phyloP scores from a whole-genome alignment of 768 basidiomycete species.

The Suillus hirtellus region DNA sequence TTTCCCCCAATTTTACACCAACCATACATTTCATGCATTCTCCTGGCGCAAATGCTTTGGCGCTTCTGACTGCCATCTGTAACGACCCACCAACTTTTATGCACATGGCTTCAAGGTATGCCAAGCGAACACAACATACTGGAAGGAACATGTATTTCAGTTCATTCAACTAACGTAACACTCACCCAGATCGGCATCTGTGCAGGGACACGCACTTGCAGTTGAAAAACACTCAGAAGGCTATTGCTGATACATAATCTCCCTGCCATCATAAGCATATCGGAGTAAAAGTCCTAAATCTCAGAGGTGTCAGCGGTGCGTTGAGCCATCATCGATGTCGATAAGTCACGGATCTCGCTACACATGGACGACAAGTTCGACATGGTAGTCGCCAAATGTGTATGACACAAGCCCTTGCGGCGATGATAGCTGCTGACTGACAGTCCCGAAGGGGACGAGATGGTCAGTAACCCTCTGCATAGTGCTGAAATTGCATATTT shows the following conservation, averaged over 20 bases:
- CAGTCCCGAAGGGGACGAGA: background rate
- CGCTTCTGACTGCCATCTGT: background rate
- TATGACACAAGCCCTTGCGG: background rate
- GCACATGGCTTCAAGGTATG: background rate
- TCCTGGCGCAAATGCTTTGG: background rate
- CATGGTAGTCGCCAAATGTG: background rate
- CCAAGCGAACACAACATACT: background rate
- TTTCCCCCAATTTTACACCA: background rate
- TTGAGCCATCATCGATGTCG: background rate
- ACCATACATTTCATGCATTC: background rate
- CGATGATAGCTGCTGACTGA: background rate
- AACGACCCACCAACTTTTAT: background rate
- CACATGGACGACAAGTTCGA: background rate
- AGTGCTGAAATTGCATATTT: background rate
- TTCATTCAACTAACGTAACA: constrained; percentile 3
- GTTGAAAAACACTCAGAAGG: background rate
- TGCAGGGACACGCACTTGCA: background rate
- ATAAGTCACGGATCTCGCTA: background rate
- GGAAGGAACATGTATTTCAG: background rate
- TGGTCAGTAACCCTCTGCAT: background rate
- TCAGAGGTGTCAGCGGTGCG: background rate
- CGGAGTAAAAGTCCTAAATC: background rate
- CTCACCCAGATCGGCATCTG: background rate
- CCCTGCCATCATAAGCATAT: background rate
- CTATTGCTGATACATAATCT: background rate